Evolutionary conservation across 768 basidiomycete genomes (phyloP).

Genomic region (Mycena vitilis): DNA sequence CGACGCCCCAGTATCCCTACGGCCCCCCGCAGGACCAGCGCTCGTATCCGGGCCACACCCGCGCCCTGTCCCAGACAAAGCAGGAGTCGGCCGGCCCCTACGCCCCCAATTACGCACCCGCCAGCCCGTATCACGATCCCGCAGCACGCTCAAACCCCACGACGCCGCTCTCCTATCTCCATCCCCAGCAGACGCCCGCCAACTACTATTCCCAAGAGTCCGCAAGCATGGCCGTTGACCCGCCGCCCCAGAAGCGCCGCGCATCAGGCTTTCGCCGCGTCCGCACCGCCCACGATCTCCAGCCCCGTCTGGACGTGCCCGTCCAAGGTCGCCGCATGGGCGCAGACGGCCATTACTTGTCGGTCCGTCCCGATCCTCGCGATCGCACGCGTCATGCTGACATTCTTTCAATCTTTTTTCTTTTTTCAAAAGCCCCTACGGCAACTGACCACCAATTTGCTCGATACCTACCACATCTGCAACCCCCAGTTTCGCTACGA

Average conservation of each 20-base stretch:
- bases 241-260: constrained; percentile 69
- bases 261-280: constrained; percentile 84
- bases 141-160: constrained; percentile 75
- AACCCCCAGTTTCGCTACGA: constrained; percentile 97
- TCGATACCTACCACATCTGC: constrained; percentile 94
- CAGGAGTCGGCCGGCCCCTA: constrained; percentile 65
- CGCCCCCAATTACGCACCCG: constrained; percentile 66
- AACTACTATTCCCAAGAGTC: constrained; percentile 71
- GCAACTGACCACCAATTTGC: constrained; percentile 84
- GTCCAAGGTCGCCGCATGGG: constrained; percentile 81
- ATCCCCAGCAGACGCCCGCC: constrained; percentile 60
- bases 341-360: constrained; percentile 79
- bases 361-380: constrained; percentile 65
- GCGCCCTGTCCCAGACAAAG: constrained; percentile 69
- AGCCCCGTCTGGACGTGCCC: constrained; percentile 75
- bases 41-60: constrained; percentile 67
- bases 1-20: constrained; percentile 64
- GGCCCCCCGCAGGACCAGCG: constrained; percentile 56
- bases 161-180: constrained; percentile 78
- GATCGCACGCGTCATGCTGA: constrained; percentile 17
- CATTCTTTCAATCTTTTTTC: neutral
- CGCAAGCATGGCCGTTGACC: constrained; percentile 81
- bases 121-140: constrained; percentile 63
- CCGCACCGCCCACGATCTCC: constrained; percentile 79
- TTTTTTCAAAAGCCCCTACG: constrained; percentile 59